Base-by-base conservation (phyloP, 148 eudicot species). In the Chenopodium suecicum region DNA sequence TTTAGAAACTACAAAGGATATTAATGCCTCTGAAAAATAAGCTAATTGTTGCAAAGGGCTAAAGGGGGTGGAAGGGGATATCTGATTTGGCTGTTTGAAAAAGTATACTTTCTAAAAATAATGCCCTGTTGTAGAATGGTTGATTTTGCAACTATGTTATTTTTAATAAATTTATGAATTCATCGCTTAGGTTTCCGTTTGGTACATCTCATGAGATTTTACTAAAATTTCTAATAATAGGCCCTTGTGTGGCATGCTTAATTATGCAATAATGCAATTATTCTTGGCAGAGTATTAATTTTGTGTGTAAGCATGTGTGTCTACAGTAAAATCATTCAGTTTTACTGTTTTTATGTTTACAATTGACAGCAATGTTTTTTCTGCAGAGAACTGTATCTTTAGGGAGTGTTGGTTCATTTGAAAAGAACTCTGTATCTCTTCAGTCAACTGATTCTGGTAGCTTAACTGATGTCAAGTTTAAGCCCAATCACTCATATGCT, bases 351-450 rank as follows among this genome's bases (percentile, higher is more conserved):
- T 64, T 14, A 19, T 81, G 70, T 63, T 65, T 60, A 19, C 25
- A 64, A 64, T 56, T 76, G 69, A 65, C 58, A 48, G 32, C 32
- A 65, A 48, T 77, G 48, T 58, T 70, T 82, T 76, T 62, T 65
- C 54, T 85, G 64, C 91, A 94, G 98, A 89, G 98, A 85, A 88
- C 90, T 82, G 83, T 84, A 25, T 89, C 92, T 60, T 79, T 87
- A n/a, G 91, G 91, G 78, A 91, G 88, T 80, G 81, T 88, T 80
- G 98, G 92, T 82, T 90, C 92, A 60, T 85, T 85, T 81, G 90
- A 88, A 67, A 88, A 89, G 86, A 83, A 77, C 52, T 85, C 92
- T 16, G 66, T 73, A 73, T 87, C 94, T 81, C 83, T 85, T 84
- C 92, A 86, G 79, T 82, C 91, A 31, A 86, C 65, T 73, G 86